Conservation (phyloP, 441 rosid genomes). For the Erodium texanum region DNA sequence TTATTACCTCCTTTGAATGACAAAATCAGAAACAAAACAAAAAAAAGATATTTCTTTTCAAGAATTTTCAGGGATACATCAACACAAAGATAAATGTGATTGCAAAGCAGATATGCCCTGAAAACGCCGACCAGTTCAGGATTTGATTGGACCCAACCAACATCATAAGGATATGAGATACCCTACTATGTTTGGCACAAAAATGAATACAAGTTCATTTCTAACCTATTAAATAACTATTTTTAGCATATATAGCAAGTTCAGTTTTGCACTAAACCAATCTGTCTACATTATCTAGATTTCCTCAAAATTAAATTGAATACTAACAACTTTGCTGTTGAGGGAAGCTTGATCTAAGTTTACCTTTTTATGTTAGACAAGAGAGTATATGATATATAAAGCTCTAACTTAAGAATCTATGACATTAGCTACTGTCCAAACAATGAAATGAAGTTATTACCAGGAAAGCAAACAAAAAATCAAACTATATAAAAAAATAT, state of each 20-base stretch:
- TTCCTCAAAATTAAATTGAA: no score
- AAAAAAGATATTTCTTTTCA: not conserved
- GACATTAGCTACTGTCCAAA: not conserved
- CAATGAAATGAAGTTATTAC: not conserved
- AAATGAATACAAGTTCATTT: not conserved
- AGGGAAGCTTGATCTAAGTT: not conserved
- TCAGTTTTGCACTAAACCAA: no score
- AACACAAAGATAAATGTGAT: not conserved
- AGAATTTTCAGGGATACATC: not conserved
- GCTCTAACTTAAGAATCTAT: not conserved
- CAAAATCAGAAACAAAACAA: not conserved
- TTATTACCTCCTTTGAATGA: not conserved
- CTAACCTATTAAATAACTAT: no score
- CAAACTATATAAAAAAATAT: not conserved
- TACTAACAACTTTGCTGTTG: not conserved
- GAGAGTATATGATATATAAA: not conserved
- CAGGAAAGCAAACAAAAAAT: not conserved
- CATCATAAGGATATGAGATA: not conserved
- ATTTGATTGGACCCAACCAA: not conserved
- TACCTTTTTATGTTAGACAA: not conserved
- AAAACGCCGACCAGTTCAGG: not conserved
- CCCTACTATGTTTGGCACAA: not conserved
- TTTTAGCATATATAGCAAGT: no score
- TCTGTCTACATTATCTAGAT: no score
- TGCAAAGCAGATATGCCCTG: no score